These are phyloP conservation scores for Citrus sinensis DNA, from an alignment of 345 rosid genomes.

Conservation along the genomic window DVS_A1.0 CM039163.1:30943001-30943500, in stretches of 20 bases:
- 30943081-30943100: background rate
- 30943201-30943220: background rate
- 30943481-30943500: background rate
- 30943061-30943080: background rate
- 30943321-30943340: conserved; percentile 57
- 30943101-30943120: background rate
- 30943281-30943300: background rate
- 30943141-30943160: background rate
- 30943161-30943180: background rate
- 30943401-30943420: conserved; percentile 30
- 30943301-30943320: background rate
- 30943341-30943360: conserved; percentile 87
- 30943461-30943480: background rate
- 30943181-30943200: background rate
- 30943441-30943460: conserved; percentile 80
- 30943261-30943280: background rate
- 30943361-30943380: conserved; percentile 63
- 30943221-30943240: background rate
- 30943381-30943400: conserved; percentile 1
- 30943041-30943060: background rate
- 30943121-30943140: background rate
- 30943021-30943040: background rate
- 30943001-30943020: background rate
- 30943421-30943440: conserved; percentile 31
- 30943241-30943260: background rate